These are phyloP conservation scores for Pisolithus thermaeus DNA, from an alignment of 1,284 basidiomycete genomes.

Conservation along the genomic window DNA sequence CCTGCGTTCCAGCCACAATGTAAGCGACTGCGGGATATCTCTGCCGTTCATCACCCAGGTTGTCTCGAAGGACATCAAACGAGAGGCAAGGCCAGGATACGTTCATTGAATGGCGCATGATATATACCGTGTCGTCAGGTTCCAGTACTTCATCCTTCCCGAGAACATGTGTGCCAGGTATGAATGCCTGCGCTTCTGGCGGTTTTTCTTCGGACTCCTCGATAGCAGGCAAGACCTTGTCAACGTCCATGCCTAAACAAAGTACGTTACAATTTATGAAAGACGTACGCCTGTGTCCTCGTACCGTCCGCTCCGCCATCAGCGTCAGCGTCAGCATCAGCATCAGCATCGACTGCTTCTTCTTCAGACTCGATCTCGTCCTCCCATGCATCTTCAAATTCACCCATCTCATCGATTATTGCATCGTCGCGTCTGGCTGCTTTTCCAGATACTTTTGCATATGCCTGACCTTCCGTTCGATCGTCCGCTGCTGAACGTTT, in stretches of 20 bases:
- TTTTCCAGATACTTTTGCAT: conserved; percentile 38
- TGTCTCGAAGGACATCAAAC: conserved; percentile 90
- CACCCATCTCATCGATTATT: conserved; percentile 60
- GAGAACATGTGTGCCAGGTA: conserved; percentile 64
- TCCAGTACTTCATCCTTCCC: conserved; percentile 87
- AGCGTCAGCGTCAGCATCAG: conserved; percentile 30
- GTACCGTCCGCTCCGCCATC: conserved; percentile 53
- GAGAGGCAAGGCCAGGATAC: conserved; percentile 97
- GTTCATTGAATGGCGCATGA: conserved; percentile 91
- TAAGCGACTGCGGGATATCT: conserved; percentile 88
- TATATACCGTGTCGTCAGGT: conserved; percentile 92
- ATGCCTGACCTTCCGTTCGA: conserved; percentile 37
- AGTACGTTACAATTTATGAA: conserved; percentile 13
- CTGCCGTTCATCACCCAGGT: conserved; percentile 83
- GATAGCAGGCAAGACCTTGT: conserved; percentile 59
- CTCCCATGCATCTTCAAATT: conserved; percentile 82
- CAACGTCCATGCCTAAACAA: conserved; percentile 65
- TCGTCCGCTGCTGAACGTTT: conserved; percentile 62
- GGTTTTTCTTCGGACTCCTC: conserved; percentile 66
- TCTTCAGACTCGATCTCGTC: conserved; percentile 77
- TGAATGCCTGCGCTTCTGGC: conserved; percentile 48
- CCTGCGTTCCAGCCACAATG: conserved; percentile 86
- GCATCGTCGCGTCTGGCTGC: conserved; percentile 38
- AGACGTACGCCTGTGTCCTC: conserved; percentile 16
- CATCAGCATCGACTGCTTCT: conserved; percentile 41